Base-by-base conservation (phyloP, 1,284 basidiomycete species). In the Mycena citricolor region DNA sequence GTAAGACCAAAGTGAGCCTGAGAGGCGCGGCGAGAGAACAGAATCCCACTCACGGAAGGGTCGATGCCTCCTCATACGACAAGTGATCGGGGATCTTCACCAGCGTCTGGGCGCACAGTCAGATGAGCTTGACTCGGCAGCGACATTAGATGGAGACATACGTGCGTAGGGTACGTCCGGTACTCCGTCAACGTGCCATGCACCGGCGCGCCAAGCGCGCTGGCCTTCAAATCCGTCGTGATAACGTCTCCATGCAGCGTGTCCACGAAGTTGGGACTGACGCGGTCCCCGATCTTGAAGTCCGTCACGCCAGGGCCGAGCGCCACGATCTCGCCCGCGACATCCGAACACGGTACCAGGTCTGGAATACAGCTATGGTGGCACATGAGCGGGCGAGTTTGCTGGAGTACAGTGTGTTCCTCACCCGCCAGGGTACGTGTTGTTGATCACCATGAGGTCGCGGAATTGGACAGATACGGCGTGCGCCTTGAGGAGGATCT, bases 181-280 rank as follows among this genome's bases (percentile, higher is more conserved):
- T 79, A 82, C 55, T 82, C 68, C 3, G 72, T 72, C 46, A 82
- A 60, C 8, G 81, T 75, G 4, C 81, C 82, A 48, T 79, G 70
- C 7, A 65, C 51, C 16, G 58, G 57, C 1, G 69, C 79, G 20
- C 81, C 81, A 5, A 63, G 39, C 8, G 39, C 39, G 35, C 69
- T 66, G 13, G 20, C 30, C 10, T 13, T 8, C 8, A 42, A 33
- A 6, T 22, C 44, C 4, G 20, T 16, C n/a, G 32, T 40, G 8
- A 24, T n/a, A 5, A 14, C 36, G 10, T 47, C 40, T 10, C 32
- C 30, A 40, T 47, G 26, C 2, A 29, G n/a, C 13, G 19, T 21
- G 23, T 47, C 57, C 12, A 74, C 43, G 17, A 67, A 66, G 61
- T 55, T 51, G 74, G 69, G 62, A 39, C 65, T 71, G 42, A 83